Conservation (phyloP, 257 asterid genomes). For the Mitragyna speciosa region DNA sequence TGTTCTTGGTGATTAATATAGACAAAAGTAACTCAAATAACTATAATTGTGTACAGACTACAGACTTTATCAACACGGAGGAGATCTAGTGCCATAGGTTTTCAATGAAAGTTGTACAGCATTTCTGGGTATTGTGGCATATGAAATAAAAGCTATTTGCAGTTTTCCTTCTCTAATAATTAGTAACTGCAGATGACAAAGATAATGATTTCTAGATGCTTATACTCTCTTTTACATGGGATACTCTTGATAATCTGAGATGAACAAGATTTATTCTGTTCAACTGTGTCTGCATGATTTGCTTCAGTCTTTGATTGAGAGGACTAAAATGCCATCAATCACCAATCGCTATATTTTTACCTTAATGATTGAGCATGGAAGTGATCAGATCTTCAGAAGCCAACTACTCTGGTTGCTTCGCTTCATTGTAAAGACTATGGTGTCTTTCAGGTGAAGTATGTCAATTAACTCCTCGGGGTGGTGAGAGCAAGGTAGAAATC, state of each 20-base stretch:
- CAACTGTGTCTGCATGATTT: not conserved
- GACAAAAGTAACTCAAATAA: not conserved
- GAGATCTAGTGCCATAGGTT: not conserved
- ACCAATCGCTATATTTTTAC: not conserved
- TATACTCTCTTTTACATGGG: not conserved
- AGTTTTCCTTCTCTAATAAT: not conserved
- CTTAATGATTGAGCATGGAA: not conserved
- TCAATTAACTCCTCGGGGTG: not conserved
- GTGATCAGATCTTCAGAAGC: not conserved
- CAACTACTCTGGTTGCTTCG: not conserved
- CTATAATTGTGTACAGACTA: not conserved
- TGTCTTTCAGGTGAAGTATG: not conserved
- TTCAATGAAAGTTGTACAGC: slow-evolving; percentile 2
- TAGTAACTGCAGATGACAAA: not conserved
- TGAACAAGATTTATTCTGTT: not conserved
- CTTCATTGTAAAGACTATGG: slow-evolving; percentile 11
- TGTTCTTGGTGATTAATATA: not conserved
- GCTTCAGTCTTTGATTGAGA: not conserved
- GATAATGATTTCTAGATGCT: not conserved
- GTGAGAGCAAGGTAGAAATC: not conserved
- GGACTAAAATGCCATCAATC: not conserved
- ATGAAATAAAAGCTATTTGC: not conserved
- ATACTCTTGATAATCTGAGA: not conserved
- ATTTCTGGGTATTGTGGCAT: not conserved
- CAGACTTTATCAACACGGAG: not conserved